Evolutionary conservation across 1,139 yeast species (phyloP).

Genomic region (Suzukiozyma palmioleophila): DNA sequence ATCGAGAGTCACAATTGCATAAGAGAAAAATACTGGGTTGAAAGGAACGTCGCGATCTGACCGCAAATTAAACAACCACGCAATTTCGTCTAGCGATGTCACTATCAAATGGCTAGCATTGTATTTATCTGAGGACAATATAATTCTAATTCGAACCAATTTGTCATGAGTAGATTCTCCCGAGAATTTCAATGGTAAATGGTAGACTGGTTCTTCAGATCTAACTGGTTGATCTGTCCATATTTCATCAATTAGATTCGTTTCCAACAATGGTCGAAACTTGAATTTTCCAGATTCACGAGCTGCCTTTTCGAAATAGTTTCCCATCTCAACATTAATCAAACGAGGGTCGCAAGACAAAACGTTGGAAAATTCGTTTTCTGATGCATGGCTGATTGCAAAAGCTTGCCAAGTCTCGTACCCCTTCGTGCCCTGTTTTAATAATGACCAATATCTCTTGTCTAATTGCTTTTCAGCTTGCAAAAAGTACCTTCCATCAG

Average conservation of each 20-base stretch:
- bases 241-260: constrained; percentile 35
- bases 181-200: constrained; percentile 34
- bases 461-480: constrained; percentile 44
- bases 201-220: constrained; percentile 36
- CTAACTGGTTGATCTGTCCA: constrained; percentile 40
- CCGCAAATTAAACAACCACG: constrained; percentile 52
- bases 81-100: constrained; percentile 48
- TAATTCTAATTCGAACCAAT: constrained; percentile 22
- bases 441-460: constrained; percentile 28
- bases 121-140: constrained; percentile 15
- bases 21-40: constrained; percentile 50
- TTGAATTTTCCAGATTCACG: constrained; percentile 18
- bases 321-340: constrained; percentile 30
- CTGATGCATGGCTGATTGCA: constrained; percentile 31
- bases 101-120: constrained; percentile 30
- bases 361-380: constrained; percentile 30
- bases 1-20: constrained; percentile 31
- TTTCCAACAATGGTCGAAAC: constrained; percentile 28
- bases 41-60: constrained; percentile 42
- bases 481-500: constrained; percentile 55
- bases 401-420: constrained; percentile 36
- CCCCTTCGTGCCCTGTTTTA: constrained; percentile 36
- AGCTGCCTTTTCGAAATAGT: constrained; percentile 25
- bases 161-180: constrained; percentile 41
- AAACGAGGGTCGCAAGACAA: constrained; percentile 40